Conservation (phyloP, 1,284 basidiomycete genomes). For the Sutorius eximius region DNA sequence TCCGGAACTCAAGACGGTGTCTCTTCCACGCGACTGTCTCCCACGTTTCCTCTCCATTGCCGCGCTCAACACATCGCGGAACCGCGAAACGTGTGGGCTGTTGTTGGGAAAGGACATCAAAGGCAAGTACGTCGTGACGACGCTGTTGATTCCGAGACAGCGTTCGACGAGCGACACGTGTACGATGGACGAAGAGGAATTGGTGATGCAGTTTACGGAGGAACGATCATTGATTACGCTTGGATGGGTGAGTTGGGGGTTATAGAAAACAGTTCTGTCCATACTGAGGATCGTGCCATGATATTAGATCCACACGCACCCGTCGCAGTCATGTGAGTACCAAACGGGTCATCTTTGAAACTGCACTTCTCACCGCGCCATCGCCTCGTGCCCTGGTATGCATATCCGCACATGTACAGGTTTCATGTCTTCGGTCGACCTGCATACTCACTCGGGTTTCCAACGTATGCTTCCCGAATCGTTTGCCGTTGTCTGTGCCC, state of each 20-base stretch:
- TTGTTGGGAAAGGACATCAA: slow-evolving; percentile 58
- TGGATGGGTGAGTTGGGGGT: slow-evolving; percentile 70
- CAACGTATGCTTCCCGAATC: slow-evolving; percentile 87
- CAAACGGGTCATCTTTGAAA: neutral
- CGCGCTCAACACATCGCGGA: slow-evolving; percentile 55
- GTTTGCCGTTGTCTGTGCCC: slow-evolving; percentile 89
- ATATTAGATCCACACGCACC: slow-evolving; percentile 85
- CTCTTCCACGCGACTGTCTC: slow-evolving; percentile 68
- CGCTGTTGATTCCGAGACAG: slow-evolving; percentile 80
- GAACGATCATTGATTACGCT: slow-evolving; percentile 76
- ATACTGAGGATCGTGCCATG: slow-evolving; percentile 4
- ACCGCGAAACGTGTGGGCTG: slow-evolving; percentile 67
- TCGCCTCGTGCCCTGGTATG: slow-evolving; percentile 1
- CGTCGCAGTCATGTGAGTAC: slow-evolving; percentile 77
- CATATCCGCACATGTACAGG: slow-evolving; percentile 38
- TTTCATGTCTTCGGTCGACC: slow-evolving; percentile 86
- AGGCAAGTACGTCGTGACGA: slow-evolving; percentile 68
- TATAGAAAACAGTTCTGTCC: neutral
- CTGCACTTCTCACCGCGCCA: slow-evolving; percentile 6
- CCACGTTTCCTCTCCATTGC: slow-evolving; percentile 73
- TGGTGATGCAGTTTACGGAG: slow-evolving; percentile 82
- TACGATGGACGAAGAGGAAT: slow-evolving; percentile 84
- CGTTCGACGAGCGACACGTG: slow-evolving; percentile 85
- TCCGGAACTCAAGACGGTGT: slow-evolving; percentile 56
- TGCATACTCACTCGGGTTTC: slow-evolving; percentile 87